Conservation (phyloP, 768 basidiomycete genomes). For the Leccinum obscurum region DNA sequence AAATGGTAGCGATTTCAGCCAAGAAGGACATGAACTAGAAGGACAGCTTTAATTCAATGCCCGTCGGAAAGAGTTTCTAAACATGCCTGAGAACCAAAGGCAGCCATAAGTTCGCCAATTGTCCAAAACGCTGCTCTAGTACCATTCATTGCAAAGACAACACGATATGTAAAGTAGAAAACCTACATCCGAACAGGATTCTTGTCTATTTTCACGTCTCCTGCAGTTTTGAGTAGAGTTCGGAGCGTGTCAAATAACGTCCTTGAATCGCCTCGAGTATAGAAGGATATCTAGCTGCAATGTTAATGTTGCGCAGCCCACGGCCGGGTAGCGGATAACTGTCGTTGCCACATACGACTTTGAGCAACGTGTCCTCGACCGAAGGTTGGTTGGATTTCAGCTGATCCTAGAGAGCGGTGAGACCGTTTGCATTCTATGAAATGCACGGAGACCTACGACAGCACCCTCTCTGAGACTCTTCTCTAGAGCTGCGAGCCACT, state of each 20-base stretch:
- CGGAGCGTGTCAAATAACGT: constrained; percentile 87
- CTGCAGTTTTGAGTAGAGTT: constrained; percentile 68
- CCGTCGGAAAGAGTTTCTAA: not conserved
- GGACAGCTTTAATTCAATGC: not conserved
- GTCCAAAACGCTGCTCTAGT: constrained; percentile 80
- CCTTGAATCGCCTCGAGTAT: constrained; percentile 78
- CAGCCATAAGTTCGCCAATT: constrained; percentile 85
- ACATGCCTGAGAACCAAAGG: constrained; percentile 80
- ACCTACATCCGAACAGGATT: constrained; percentile 69
- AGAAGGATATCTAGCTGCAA: constrained; percentile 64
- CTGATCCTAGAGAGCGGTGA: constrained; percentile 48
- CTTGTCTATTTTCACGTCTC: constrained; percentile 71
- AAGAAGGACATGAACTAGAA: constrained; percentile 92
- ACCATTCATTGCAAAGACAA: constrained; percentile 8
- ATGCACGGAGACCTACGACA: constrained; percentile 44
- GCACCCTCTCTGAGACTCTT: constrained; percentile 50
- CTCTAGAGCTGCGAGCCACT: constrained; percentile 75
- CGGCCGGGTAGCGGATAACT: constrained; percentile 85
- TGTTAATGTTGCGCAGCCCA: constrained; percentile 61
- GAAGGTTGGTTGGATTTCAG: constrained; percentile 63
- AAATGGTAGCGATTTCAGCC: constrained; percentile 71
- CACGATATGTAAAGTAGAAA: not conserved
- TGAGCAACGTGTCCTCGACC: constrained; percentile 64
- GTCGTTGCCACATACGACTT: constrained; percentile 62
- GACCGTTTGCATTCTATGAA: not conserved